phyloP scores from a whole-genome alignment of 2,329 filamentous ascomycete species.

The Cryphonectria nitschkei region DNA sequence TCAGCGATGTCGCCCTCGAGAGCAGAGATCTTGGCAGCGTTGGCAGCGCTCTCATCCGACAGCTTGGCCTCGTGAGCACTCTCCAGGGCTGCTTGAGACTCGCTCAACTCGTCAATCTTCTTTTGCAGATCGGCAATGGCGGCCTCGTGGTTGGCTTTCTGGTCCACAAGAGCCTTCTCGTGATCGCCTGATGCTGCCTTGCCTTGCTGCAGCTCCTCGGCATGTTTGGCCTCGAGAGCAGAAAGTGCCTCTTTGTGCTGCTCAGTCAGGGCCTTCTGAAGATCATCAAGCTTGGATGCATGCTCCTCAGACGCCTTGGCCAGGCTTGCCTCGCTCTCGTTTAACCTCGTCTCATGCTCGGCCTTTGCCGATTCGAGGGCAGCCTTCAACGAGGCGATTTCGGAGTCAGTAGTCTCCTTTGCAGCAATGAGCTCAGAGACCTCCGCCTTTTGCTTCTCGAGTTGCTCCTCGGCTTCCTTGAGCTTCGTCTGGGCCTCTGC shows the following conservation, averaged over 20 bases:
- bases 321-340: constrained; percentile 43
- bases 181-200: constrained; percentile 50
- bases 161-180: constrained; percentile 53
- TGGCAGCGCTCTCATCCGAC: constrained; percentile 50
- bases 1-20: constrained; percentile 57
- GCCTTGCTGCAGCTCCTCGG: constrained; percentile 52
- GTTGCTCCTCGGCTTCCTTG: constrained; percentile 52
- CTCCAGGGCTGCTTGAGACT: constrained; percentile 51
- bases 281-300: constrained; percentile 50
- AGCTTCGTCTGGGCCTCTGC: constrained; percentile 56
- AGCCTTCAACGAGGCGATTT: constrained; percentile 53
- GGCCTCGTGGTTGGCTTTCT: constrained; percentile 55
- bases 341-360: constrained; percentile 44
- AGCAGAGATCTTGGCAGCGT: constrained; percentile 49
- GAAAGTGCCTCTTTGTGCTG: constrained; percentile 55
- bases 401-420: constrained; percentile 52
- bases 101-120: constrained; percentile 57
- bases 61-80: constrained; percentile 49
- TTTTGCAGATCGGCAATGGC: constrained; percentile 54
- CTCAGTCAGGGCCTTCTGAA: constrained; percentile 53
- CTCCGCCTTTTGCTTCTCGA: constrained; percentile 54
- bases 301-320: constrained; percentile 51
- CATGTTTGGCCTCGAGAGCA: constrained; percentile 57
- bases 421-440: constrained; percentile 52
- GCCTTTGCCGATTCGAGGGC: constrained; percentile 52